Percentiles rank a stretch among this genome's conserved stretches.
Conservation (phyloP, 2,329 filamentous ascomycete species). For the Curvularia eragrostidis region DNA sequence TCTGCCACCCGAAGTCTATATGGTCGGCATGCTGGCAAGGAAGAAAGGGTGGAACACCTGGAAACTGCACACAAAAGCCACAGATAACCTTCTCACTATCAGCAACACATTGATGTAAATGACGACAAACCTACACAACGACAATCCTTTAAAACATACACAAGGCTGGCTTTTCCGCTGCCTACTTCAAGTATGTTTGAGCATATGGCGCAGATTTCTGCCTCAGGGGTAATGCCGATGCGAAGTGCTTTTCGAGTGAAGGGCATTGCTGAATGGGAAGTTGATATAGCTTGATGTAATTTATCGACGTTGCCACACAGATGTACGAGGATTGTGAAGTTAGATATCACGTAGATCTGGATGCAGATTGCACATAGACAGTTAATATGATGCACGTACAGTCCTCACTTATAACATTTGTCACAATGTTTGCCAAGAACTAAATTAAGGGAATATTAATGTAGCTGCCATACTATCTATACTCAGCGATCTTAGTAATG, state of each 20-base stretch:
- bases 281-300: background rate
- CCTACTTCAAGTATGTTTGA: background rate
- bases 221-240: background rate
- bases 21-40: conserved; percentile 2
- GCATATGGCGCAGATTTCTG: conserved; percentile 5
- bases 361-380: background rate
- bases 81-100: conserved; percentile 6
- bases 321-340: background rate
- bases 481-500: background rate
- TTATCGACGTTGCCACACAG: background rate
- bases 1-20: background rate
- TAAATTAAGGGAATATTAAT: background rate
- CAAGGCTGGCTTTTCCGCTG: background rate
- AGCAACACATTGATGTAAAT: background rate
- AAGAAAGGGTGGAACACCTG: conserved; percentile 2
- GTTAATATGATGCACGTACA: background rate
- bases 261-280: background rate
- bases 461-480: background rate
- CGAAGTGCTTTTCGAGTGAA: background rate
- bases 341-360: background rate
- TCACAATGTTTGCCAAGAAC: background rate
- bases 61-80: conserved; percentile 1
- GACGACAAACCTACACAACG: conserved; percentile 1
- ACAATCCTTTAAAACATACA: conserved; percentile 8
- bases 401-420: background rate